phyloP scores from a whole-genome alignment of 164 flowering plant species.

The Piper betle region DNA sequence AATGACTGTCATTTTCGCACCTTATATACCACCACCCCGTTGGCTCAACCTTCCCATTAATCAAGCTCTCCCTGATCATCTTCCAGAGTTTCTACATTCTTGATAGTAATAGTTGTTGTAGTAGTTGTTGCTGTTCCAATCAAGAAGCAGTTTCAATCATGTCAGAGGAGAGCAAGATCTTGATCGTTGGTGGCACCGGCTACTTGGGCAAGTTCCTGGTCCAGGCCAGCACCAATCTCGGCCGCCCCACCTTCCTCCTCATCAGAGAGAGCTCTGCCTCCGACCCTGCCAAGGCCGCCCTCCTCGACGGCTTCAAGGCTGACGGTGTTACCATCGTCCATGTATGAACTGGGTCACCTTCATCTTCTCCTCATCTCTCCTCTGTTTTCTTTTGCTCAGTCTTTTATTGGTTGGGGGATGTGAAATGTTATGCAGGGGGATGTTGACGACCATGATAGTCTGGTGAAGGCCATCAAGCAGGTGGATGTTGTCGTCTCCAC shows the following conservation, averaged over 20 bases:
- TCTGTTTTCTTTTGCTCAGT: no score
- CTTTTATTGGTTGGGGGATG: no score
- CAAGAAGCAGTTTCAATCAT: no score
- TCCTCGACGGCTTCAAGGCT: constrained; percentile 3
- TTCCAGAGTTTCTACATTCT: no score
- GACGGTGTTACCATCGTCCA: constrained; percentile 2
- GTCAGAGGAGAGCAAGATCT: constrained; percentile 43
- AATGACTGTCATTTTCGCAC: no score
- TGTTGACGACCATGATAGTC: constrained; percentile 44
- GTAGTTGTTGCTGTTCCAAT: no score
- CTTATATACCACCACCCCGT: no score
- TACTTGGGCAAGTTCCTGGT: constrained; percentile 54
- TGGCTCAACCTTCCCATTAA: no score
- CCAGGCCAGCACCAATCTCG: constrained; percentile 39
- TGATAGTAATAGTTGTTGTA: no score
- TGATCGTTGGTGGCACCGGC: constrained; percentile 59
- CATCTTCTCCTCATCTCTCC: no score
- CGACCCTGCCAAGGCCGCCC: constrained; percentile 33
- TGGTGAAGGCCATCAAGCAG: constrained; percentile 54
- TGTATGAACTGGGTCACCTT: not conserved
- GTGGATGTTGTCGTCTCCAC: constrained; percentile 67
- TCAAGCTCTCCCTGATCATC: no score
- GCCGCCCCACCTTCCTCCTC: constrained; percentile 41
- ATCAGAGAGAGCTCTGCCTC: constrained; percentile 30
- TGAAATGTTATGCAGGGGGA: no score